Evolutionary conservation across 1,139 yeast species (phyloP).

Genomic region (Blastobotrys ciferrii): DNA sequence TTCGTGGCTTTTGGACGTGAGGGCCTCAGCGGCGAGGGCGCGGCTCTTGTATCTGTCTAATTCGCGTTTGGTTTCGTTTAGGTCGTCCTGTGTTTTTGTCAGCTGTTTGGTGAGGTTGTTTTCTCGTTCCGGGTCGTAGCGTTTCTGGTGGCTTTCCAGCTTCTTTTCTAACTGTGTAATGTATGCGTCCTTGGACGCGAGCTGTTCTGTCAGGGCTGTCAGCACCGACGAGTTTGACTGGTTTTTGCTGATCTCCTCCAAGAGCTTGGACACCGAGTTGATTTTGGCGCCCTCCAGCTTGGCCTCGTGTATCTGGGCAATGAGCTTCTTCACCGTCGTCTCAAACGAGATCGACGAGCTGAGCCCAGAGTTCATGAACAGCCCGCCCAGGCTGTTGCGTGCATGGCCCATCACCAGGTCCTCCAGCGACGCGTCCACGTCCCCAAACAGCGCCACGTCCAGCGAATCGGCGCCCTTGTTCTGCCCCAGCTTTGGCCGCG

Average conservation of each 20-base stretch:
- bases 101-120: conserved; percentile 7
- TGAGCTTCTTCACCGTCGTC: conserved; percentile 44
- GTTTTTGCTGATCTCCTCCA: conserved; percentile 31
- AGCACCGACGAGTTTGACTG: conserved; percentile 24
- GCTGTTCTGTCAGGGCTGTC: conserved; percentile 23
- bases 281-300: conserved; percentile 46
- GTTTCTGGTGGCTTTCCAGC: conserved; percentile 3
- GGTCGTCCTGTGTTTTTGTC: conserved; percentile 17
- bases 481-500: background rate
- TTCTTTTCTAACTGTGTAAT: conserved; percentile 25
- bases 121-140: conserved; percentile 4
- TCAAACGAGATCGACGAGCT: conserved; percentile 56
- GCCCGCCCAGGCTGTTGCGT: conserved; percentile 56
- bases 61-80: conserved; percentile 20
- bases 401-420: conserved; percentile 58
- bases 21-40: conserved; percentile 25
- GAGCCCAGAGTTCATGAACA: conserved; percentile 60
- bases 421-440: conserved; percentile 60
- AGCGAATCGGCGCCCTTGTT: conserved; percentile 38
- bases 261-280: conserved; percentile 42
- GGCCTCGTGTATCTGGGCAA: conserved; percentile 48
- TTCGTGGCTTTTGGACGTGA: conserved; percentile 20
- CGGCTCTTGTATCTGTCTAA: conserved; percentile 21
- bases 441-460: conserved; percentile 80
- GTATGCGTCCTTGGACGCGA: conserved; percentile 26